phyloP scores from a whole-genome alignment of 257 asterid genomes.

The Rehmannia glutinosa region DNA sequence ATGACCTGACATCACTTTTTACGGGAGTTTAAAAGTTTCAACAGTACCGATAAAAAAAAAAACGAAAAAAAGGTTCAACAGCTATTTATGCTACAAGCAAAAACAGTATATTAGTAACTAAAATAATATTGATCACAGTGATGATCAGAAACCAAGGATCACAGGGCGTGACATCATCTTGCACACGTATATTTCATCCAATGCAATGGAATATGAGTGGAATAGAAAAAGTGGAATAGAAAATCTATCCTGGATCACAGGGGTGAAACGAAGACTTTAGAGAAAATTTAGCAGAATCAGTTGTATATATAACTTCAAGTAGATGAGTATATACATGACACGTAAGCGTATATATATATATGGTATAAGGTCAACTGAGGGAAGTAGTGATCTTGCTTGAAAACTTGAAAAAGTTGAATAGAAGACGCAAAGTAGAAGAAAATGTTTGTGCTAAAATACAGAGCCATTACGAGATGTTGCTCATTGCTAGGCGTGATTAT shows the following conservation, averaged over 20 bases:
- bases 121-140: too few species aligned
- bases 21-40: background rate
- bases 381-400: conserved; percentile 31
- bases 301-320: background rate
- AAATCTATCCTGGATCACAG: too few species aligned
- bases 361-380: conserved; percentile 34
- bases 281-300: background rate
- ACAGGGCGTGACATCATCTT: too few species aligned
- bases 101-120: too few species aligned
- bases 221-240: too few species aligned
- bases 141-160: background rate
- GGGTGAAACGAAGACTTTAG: background rate
- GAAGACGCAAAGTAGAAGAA: conserved; percentile 19
- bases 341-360: background rate
- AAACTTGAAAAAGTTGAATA: conserved; percentile 16
- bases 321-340: background rate
- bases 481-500: too few species aligned
- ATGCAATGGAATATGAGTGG: too few species aligned
- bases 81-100: too few species aligned
- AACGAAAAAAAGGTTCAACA: too few species aligned
- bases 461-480: too few species aligned
- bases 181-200: too few species aligned
- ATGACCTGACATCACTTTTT: background rate
- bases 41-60: background rate
- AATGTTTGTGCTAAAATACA: too few species aligned